These are phyloP conservation scores for Quercus ilex DNA, from an alignment of 306 rosid genomes.

Conservation along the genomic window DNA sequence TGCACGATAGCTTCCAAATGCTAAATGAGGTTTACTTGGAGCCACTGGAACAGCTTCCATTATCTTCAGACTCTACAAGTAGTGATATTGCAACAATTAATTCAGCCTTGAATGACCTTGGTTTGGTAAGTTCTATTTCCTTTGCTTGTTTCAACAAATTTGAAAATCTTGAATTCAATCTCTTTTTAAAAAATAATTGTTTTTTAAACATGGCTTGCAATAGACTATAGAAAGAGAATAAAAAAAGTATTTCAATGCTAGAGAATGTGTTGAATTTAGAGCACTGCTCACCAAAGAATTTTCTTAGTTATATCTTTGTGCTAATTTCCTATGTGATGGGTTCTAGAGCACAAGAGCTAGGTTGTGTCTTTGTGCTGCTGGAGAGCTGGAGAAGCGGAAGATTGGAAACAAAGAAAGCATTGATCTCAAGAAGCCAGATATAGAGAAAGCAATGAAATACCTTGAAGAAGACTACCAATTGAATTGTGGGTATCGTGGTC, in stretches of 20 bases:
- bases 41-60: slow-evolving; percentile 38
- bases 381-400: slow-evolving; percentile 47
- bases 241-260: not conserved
- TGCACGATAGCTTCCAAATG: slow-evolving; percentile 31
- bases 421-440: not conserved
- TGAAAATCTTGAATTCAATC: not conserved
- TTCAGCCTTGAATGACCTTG: slow-evolving; percentile 56
- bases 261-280: not conserved
- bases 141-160: not conserved
- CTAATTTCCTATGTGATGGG: not conserved
- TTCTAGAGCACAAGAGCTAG: slow-evolving; percentile 63
- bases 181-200: not conserved
- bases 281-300: not conserved
- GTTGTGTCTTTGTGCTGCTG: slow-evolving; percentile 68
- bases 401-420: slow-evolving; percentile 27
- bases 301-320: not conserved
- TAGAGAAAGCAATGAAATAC: not conserved
- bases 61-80: slow-evolving; percentile 25
- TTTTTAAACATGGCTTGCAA: too few relatives aligned
- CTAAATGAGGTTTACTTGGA: slow-evolving; percentile 31
- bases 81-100: slow-evolving; percentile 17
- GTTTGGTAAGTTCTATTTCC: slow-evolving; percentile 44
- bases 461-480: slow-evolving; percentile 33
- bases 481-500: not conserved
- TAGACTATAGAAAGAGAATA: too few relatives aligned